These are phyloP conservation scores for Juncus inflexus DNA, from an alignment of 176 grass and related monocot genomes.

Conservation along the genomic window DNA sequence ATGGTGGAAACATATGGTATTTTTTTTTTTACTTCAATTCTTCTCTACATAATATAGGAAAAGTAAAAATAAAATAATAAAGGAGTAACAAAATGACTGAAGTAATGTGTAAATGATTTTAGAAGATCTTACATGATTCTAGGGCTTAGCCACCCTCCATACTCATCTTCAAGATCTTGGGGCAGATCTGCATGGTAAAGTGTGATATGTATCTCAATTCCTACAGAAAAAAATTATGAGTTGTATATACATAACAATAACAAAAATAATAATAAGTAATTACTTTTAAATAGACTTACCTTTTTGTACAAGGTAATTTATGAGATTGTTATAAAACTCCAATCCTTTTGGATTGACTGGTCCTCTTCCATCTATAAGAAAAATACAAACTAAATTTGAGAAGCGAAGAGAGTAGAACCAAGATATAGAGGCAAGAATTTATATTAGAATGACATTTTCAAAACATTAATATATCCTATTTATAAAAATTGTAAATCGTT, in stretches of 20 bases:
- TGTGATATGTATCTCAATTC: slow-evolving; percentile 43
- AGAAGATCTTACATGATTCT: slow-evolving; percentile 34
- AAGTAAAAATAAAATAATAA: no score
- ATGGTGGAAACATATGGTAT: no score
- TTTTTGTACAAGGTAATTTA: slow-evolving; percentile 45
- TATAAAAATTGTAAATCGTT: no score
- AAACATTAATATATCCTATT: no score
- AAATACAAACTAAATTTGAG: neutral
- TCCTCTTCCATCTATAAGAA: slow-evolving; percentile 41
- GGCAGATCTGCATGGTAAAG: slow-evolving; percentile 56
- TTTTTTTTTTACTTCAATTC: no score
- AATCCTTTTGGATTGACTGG: slow-evolving; percentile 54
- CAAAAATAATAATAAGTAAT: neutral
- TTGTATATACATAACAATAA: neutral
- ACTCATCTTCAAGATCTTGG: slow-evolving; percentile 54
- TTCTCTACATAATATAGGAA: no score
- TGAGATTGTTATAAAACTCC: slow-evolving; percentile 52
- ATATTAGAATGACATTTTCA: no score
- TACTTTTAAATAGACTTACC: slow-evolving; percentile 6
- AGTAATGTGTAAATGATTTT: no score
- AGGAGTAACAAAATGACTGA: no score
- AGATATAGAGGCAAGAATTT: no score
- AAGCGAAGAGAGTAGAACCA: neutral
- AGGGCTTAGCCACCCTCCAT: slow-evolving; percentile 59
- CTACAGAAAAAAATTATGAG: slow-evolving; percentile 18